Evolutionary conservation across 352 stramenopile species (phyloP).

Genomic region (Albugo candida): DNA sequence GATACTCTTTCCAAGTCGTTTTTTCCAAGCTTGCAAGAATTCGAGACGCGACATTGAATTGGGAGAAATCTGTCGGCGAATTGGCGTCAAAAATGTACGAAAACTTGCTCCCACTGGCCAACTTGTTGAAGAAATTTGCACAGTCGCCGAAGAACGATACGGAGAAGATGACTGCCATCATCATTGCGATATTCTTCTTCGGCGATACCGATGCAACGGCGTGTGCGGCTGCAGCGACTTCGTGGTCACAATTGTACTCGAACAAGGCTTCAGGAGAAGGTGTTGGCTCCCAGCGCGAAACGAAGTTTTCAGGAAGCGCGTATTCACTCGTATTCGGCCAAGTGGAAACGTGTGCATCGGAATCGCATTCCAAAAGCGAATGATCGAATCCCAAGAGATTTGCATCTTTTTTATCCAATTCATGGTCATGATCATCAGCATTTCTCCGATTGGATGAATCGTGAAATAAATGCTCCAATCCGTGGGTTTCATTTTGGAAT

Average conservation of each 20-base stretch:
- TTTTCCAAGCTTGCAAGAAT: slow-evolving; percentile 75
- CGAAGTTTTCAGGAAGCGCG: slow-evolving; percentile 8
- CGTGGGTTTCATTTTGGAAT: neutral
- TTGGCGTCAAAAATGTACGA: slow-evolving; percentile 65
- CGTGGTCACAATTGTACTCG: slow-evolving; percentile 24
- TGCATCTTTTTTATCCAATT: slow-evolving; percentile 9
- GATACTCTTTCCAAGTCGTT: slow-evolving; percentile 77
- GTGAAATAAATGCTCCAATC: too few relatives aligned
- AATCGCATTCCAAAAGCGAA: slow-evolving; percentile 30
- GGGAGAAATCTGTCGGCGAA: slow-evolving; percentile 52
- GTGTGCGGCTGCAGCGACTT: slow-evolving; percentile 38
- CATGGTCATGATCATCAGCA: neutral
- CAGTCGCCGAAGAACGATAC: slow-evolving; percentile 69
- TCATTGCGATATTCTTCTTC: slow-evolving; percentile 81
- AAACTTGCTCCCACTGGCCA: slow-evolving; percentile 55
- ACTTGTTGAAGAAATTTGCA: slow-evolving; percentile 34
- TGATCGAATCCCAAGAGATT: slow-evolving; percentile 35
- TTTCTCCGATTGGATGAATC: too few relatives aligned
- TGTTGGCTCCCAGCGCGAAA: neutral
- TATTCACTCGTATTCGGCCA: slow-evolving; percentile 23
- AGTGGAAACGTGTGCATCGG: slow-evolving; percentile 56
- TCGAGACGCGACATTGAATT: slow-evolving; percentile 72
- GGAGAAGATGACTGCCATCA: slow-evolving; percentile 78
- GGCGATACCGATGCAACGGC: too few relatives aligned
- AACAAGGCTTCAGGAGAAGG: neutral